Conservation (phyloP, 2,329 filamentous ascomycete species). For the Herpomyces periplanetae region DNA sequence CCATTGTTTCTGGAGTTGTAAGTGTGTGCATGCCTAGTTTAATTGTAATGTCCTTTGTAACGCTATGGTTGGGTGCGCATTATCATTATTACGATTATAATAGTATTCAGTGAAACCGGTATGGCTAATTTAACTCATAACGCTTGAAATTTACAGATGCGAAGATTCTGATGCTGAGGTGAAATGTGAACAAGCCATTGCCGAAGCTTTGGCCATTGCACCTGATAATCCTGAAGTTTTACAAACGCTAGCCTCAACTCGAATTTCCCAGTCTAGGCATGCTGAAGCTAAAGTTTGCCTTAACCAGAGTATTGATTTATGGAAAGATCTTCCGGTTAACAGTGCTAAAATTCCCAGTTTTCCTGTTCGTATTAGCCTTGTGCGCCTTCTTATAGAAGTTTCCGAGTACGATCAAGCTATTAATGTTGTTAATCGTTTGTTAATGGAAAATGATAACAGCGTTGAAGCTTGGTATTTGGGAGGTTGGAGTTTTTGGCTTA, state of each 20-base stretch:
- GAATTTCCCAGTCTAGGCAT: constrained; percentile 43
- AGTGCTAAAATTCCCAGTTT: constrained; percentile 46
- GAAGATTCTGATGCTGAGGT: constrained; percentile 64
- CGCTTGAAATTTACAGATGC: constrained; percentile 13
- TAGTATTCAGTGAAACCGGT: no score
- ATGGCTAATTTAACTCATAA: no score
- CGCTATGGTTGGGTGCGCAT: not conserved
- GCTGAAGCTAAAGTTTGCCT: constrained; percentile 50
- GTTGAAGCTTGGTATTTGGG: constrained; percentile 92
- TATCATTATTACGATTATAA: constrained; percentile 1
- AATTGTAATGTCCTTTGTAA: no score
- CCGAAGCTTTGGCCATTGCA: constrained; percentile 52
- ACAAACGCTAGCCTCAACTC: constrained; percentile 69
- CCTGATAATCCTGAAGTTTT: constrained; percentile 54
- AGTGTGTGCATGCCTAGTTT: no score
- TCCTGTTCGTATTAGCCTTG: constrained; percentile 40
- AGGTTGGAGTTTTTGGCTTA: constrained; percentile 54
- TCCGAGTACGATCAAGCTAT: constrained; percentile 51
- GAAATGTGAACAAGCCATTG: constrained; percentile 52
- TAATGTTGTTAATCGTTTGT: constrained; percentile 40
- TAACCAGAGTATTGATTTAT: constrained; percentile 34
- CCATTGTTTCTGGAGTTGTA: no score
- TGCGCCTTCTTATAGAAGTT: constrained; percentile 57
- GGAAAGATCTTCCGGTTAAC: constrained; percentile 34
- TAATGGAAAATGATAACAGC: constrained; percentile 62